Evolutionary conservation across 2,329 filamentous ascomycete genomes (phyloP).

Genomic region (Aaosphaeria arxii): DNA sequence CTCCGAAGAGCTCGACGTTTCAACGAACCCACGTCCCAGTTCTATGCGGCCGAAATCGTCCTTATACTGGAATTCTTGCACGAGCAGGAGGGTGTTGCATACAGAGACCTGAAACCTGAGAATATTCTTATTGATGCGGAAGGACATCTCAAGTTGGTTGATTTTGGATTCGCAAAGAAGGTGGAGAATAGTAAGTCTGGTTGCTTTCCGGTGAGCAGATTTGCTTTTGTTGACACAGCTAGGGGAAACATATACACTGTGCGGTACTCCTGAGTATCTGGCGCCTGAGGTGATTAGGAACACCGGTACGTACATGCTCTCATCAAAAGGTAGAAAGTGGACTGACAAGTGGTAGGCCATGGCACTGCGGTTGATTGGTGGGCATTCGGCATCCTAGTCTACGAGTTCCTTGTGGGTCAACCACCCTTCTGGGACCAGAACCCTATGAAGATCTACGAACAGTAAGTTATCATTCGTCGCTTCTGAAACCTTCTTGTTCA

Average conservation of each 20-base stretch:
- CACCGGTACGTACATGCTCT: conserved; percentile 60
- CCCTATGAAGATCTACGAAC: conserved; percentile 82
- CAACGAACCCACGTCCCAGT: conserved; percentile 72
- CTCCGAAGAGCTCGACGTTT: conserved; percentile 74
- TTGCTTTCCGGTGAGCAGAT: background rate
- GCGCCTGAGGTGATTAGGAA: conserved; percentile 83
- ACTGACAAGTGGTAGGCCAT: conserved; percentile 46
- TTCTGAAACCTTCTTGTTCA: background rate
- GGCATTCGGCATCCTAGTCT: conserved; percentile 80
- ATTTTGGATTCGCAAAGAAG: conserved; percentile 83
- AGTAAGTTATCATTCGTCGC: conserved; percentile 29
- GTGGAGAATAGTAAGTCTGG: conserved; percentile 56
- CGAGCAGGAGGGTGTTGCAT: conserved; percentile 75
- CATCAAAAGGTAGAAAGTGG: conserved; percentile 3
- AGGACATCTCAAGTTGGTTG: conserved; percentile 78
- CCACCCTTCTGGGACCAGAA: conserved; percentile 87
- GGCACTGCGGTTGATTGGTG: conserved; percentile 80
- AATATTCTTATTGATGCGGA: conserved; percentile 75
- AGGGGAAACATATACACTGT: conserved; percentile 78
- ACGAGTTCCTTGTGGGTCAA: conserved; percentile 81
- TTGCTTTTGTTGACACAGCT: background rate
- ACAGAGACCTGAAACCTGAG: conserved; percentile 79
- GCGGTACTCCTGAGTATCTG: conserved; percentile 80
- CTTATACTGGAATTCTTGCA: conserved; percentile 78
- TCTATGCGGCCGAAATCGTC: conserved; percentile 82